A percentile compares a stretch with the other conserved stretches of the same genome.
Evolutionary conservation across 805 yeast species (phyloP).

Genomic region (Metschnikowia continentalis): DNA sequence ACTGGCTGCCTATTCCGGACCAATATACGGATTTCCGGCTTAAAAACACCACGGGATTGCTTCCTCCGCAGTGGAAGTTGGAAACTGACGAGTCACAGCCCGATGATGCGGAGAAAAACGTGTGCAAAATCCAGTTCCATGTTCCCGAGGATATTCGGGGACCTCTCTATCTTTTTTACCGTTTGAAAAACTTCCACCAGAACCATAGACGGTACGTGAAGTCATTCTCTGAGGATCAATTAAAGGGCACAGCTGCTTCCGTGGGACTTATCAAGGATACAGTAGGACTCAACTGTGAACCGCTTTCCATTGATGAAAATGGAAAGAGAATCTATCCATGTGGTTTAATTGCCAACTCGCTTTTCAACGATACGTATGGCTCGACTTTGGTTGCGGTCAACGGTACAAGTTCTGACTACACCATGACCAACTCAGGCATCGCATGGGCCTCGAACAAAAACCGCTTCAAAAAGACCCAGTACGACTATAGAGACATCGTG

Average conservation of each 20-base stretch:
- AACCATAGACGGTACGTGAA: slow-evolving; percentile 44
- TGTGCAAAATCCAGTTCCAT: slow-evolving; percentile 40
- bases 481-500: slow-evolving; percentile 32
- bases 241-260: slow-evolving; percentile 38
- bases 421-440: slow-evolving; percentile 36
- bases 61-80: slow-evolving; percentile 35
- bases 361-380: slow-evolving; percentile 68
- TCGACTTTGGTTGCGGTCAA: slow-evolving; percentile 34
- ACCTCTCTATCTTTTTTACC: slow-evolving; percentile 41
- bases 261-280: slow-evolving; percentile 32
- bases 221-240: slow-evolving; percentile 42
- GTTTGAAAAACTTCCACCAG: slow-evolving; percentile 39
- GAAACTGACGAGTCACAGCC: slow-evolving; percentile 39
- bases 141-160: slow-evolving; percentile 31
- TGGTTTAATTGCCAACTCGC: slow-evolving; percentile 76
- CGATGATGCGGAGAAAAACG: slow-evolving; percentile 47
- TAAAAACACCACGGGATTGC: slow-evolving; percentile 16
- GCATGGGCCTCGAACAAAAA: slow-evolving; percentile 39
- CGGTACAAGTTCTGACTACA: slow-evolving; percentile 29
- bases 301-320: slow-evolving; percentile 29
- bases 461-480: slow-evolving; percentile 40
- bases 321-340: slow-evolving; percentile 70
- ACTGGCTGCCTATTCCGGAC: slow-evolving; percentile 36
- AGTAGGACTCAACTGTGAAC: slow-evolving; percentile 44
- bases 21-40: slow-evolving; percentile 38